Evolutionary conservation across 192 early-diverging fungal species (phyloP), one percentile per base, ranked within the genome.

Genomic region (Coemansia reversa): DNA sequence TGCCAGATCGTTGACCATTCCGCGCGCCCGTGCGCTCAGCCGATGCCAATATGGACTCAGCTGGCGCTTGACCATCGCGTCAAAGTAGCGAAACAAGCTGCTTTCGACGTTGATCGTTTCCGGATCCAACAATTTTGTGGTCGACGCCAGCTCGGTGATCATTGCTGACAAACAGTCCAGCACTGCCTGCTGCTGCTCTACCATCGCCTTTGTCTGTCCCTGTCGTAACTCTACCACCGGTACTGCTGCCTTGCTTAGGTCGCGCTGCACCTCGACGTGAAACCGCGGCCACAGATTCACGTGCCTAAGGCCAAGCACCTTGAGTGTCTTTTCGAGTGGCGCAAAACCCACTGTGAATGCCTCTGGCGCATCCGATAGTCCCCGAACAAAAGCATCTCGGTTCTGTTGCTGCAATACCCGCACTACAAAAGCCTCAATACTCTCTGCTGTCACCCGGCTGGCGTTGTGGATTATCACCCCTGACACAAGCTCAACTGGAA

Each of bases 401-500:
- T 98, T 98, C 11, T 86, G 75, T 56, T 92, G 82, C 7, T 92
- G 85, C 60, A 88, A 85, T 16, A 98, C 69, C 11, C 93, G 84
- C 24, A 98, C 66, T 35, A 97, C 92, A 63, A 97, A 94, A 6
- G 94, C 91, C 71, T 97, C 94, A 45, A 86, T 94, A 1, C 93
- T 92, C 28, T 89, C 86, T 14, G 87, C 89, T 0, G 79, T 79
- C 4, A 98, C 84, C 33, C 90, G 82, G 54, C 94, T 90, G 16
- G 95, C 95, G 73, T 96, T 90, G 51, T 88, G 85, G 19, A 98
- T 86, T 7, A 97, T 66, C 0, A 97, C 85, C 9, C 96, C 96
- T 0, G 90, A 89, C 3, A 96, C 84, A 20, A 92, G 69, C 60
- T 92, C 70, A 0, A 84, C 55, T 0, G 96, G 94, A 5, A 96